A percentile compares a stretch with the other conserved stretches of the same genome.
Evolutionary conservation across 495 filamentous ascomycete species (phyloP).

Genomic region (Cercophora sp.): DNA sequence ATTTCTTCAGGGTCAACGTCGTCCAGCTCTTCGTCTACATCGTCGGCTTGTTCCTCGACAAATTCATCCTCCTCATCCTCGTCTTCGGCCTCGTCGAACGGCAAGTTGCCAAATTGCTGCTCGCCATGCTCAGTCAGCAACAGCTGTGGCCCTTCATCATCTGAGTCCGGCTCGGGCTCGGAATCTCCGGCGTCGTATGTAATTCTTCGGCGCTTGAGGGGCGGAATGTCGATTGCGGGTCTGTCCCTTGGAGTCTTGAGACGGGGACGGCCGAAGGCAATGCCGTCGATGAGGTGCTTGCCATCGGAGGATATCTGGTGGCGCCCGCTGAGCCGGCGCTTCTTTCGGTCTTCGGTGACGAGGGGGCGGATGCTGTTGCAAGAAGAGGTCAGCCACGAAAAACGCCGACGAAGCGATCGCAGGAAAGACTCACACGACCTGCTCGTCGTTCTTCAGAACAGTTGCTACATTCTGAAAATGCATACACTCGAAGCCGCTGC

Average conservation of each 20-base stretch:
- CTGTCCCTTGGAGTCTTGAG: constrained; percentile 55
- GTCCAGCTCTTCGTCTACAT: constrained; percentile 14
- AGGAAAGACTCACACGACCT: constrained; percentile 62
- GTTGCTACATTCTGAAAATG: constrained; percentile 74
- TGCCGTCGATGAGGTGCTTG: constrained; percentile 81
- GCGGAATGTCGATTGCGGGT: constrained; percentile 69
- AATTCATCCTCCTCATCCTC: constrained; percentile 20
- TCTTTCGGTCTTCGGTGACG: constrained; percentile 66
- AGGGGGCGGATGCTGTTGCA: constrained; percentile 72
- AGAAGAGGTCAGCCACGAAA: constrained; percentile 1
- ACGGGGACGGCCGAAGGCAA: constrained; percentile 77
- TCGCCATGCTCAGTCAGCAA: constrained; percentile 39
- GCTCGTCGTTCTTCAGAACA: constrained; percentile 77
- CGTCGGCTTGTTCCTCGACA: constrained; percentile 20
- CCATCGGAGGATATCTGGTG: constrained; percentile 79
- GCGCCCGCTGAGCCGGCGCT: constrained; percentile 71
- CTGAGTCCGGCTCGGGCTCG: constrained; percentile 13
- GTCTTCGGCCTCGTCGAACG: constrained; percentile 18
- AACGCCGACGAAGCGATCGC: background rate
- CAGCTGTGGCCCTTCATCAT: constrained; percentile 26
- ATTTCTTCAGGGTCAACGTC: constrained; percentile 21
- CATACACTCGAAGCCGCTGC: constrained; percentile 75
- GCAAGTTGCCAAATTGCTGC: constrained; percentile 24
- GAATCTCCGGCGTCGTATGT: constrained; percentile 35
- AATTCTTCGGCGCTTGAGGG: constrained; percentile 66